Evolutionary conservation across 352 stramenopile genomes (phyloP), one percentile per base, ranked within the genome.

Genomic region (Phytophthora kernoviae): DNA sequence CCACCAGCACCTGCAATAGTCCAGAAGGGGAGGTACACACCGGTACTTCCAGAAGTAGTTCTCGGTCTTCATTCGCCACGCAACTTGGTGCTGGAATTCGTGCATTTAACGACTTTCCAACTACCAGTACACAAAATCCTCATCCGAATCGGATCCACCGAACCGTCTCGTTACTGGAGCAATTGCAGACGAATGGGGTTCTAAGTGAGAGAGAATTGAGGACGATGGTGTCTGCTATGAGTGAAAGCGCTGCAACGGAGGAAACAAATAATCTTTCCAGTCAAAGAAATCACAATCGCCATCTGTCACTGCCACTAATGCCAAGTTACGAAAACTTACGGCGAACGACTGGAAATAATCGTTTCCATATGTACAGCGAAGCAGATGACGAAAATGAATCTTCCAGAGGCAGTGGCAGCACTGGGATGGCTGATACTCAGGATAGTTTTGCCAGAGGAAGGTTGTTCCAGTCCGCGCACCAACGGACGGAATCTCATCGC

Each of bases 271-370:
- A 55, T n/a, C 58, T 58, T 8, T 17, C 10, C 14, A 12, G 33
- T n/a, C 9, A n/a, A 21, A 17, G 8, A 18, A 70, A 54, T 0
- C 58, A 73, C 39, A 60, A 36, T 49, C 75, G 79, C 14, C 71
- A 88, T 45, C 57, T 78, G 49, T 91, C 82, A 34, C 56, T 90
- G 18, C 82, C 80, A 0, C 34, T 82, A 18, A 79, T 88, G 59
- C 78, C 72, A 6, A 89, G 68, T 47, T 73, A 85, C 40, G 75
- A 81, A 42, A 71, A 76, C 27, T 42, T 71, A 21, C 60, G 47
- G 40, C 58, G 55, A 41, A 62, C 57, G 18, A 24, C 62, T 8
- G 24, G 24, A 6, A 30, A 30, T 30, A 62, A 22, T 11, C 64
- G 6, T 39, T n/a, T 58, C 27, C 54, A 62, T 0, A 59, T 60